Conservation (phyloP, 208 protist species). For the Acanthamoeba lenticulata region DNA sequence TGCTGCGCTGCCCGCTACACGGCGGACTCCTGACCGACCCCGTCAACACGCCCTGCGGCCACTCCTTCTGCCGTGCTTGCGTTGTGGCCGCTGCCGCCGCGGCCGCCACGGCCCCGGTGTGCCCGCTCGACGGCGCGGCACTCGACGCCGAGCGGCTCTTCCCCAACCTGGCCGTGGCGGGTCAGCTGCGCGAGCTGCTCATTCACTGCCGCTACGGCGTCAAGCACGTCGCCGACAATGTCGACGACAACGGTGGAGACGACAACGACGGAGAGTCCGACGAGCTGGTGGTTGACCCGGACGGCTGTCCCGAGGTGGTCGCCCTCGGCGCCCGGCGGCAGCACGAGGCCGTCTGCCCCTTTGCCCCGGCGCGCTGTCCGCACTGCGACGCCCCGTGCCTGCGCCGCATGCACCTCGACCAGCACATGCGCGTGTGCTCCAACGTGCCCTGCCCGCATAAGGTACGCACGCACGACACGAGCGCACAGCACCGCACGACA, state of each 20-base stretch:
- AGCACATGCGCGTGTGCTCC: neutral
- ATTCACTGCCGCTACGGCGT: constrained; percentile 42
- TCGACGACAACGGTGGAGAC: neutral
- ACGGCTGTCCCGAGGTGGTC: constrained; percentile 32
- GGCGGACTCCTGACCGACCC: constrained; percentile 16
- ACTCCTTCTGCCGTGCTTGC: constrained; percentile 39
- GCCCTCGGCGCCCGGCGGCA: neutral
- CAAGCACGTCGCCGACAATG: neutral
- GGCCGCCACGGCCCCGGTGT: neutral
- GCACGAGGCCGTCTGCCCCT: constrained; percentile 40
- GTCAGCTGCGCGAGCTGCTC: constrained; percentile 54
- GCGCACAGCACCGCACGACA: too few species aligned
- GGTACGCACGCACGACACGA: too few species aligned
- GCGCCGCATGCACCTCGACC: constrained; percentile 27
- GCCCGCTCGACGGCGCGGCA: neutral
- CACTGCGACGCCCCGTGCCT: constrained; percentile 40
- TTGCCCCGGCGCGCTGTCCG: constrained; percentile 46
- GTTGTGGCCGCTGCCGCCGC: neutral
- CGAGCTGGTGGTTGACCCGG: neutral
- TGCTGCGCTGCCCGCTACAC: constrained; percentile 12
- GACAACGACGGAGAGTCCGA: neutral
- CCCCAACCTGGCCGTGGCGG: constrained; percentile 55
- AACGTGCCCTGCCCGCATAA: constrained; percentile 46
- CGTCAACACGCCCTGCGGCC: constrained; percentile 51
- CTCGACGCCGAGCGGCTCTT: constrained; percentile 16